These are phyloP conservation scores for Ogataea polymorpha DNA, from an alignment of 805 yeast genomes.

Conservation along the genomic window DNA sequence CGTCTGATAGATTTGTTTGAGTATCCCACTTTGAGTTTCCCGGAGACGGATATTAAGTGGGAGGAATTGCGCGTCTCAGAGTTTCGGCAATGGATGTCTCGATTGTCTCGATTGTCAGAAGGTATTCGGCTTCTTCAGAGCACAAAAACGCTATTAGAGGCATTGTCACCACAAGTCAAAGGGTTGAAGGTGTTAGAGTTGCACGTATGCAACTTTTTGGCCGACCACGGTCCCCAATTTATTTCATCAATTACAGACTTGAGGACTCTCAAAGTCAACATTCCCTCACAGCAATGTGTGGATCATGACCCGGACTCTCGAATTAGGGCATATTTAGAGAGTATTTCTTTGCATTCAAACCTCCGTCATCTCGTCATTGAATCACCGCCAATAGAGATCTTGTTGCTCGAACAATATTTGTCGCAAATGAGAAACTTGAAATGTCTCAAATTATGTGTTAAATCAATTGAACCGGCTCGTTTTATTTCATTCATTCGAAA, in stretches of 20 bases:
- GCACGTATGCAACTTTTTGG: constrained; percentile 18
- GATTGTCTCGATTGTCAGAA: constrained; percentile 3
- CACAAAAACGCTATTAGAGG: constrained; percentile 8
- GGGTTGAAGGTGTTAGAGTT: constrained; percentile 17
- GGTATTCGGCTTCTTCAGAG: neutral
- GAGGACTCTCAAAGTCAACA: constrained; percentile 19
- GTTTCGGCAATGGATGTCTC: constrained; percentile 11
- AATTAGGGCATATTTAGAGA: neutral
- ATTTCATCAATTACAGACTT: constrained; percentile 13
- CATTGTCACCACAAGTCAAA: constrained; percentile 12
- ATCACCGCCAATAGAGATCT: neutral
- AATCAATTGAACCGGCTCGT: neutral
- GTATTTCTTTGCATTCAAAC: neutral
- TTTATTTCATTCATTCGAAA: neutral
- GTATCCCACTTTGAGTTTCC: constrained; percentile 1
- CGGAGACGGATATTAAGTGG: constrained; percentile 1
- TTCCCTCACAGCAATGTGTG: constrained; percentile 10
- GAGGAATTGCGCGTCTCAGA: constrained; percentile 16
- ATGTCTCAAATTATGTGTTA: neutral
- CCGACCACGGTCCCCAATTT: constrained; percentile 3
- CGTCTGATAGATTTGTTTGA: constrained; percentile 22
- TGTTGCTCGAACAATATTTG: neutral
- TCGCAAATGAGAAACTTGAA: neutral
- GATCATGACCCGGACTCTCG: constrained; percentile 1
- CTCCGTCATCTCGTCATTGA: neutral